A percentile compares a stretch with the other conserved stretches of the same genome.
Evolutionary conservation across 345 rosid genomes (phyloP).

Genomic region (Camelina laxa): DNA sequence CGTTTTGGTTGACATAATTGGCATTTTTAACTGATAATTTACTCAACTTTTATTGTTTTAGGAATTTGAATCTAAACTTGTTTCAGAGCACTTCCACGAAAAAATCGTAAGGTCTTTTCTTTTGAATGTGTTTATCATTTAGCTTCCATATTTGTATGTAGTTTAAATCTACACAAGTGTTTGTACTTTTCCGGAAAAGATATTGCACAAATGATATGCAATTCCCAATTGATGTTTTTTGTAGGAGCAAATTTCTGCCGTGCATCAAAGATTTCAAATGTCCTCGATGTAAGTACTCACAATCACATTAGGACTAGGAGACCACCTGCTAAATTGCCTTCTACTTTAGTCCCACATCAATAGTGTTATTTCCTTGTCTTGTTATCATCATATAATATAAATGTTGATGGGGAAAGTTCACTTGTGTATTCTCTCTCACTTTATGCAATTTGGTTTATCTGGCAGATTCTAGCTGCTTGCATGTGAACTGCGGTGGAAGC

Average conservation of each 20-base stretch:
- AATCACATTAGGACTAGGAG: neutral
- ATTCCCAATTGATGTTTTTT: conserved; percentile 26
- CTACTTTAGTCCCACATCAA: conserved; percentile 12
- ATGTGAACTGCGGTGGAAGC: conserved; percentile 73
- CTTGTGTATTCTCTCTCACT: conserved; percentile 14
- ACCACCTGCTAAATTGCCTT: neutral
- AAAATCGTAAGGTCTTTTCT: conserved; percentile 54
- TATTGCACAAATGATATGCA: neutral
- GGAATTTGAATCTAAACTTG: conserved; percentile 69
- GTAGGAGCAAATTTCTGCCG: conserved; percentile 56
- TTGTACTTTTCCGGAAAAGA: neutral
- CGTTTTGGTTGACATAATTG: conserved; percentile 24
- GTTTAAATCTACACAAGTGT: neutral
- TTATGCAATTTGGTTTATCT: conserved; percentile 24
- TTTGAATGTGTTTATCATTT: conserved; percentile 10
- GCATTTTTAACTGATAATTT: conserved; percentile 11
- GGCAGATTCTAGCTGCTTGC: conserved; percentile 57
- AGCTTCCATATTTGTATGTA: neutral
- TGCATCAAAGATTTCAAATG: conserved; percentile 62
- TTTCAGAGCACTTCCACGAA: conserved; percentile 54
- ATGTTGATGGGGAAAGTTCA: conserved; percentile 17
- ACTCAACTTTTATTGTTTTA: conserved; percentile 29
- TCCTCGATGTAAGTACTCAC: conserved; percentile 55
- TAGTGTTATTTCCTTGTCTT: conserved; percentile 1
- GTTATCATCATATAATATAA: neutral